Base-by-base conservation (phyloP, 164 flowering plant genomes). In the Sedum album region DNA sequence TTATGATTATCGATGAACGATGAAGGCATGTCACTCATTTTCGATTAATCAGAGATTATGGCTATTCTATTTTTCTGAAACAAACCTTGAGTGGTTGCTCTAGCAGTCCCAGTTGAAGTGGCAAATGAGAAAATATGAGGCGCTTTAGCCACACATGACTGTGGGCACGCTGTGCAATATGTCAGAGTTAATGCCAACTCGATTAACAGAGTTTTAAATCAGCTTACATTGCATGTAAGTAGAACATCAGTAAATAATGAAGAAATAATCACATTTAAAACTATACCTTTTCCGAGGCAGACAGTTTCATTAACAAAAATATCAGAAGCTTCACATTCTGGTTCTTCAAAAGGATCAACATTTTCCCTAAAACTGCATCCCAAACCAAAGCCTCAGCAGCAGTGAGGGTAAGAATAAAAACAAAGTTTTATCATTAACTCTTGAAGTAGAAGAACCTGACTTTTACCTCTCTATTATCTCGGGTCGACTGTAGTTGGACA, bases 251-350 rank as follows among this genome's bases (percentile, higher is more conserved):
- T 2, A 35, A 35, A 6, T 18, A 5, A 62, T 31, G n/a, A 62
- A 1, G 15, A 23, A 31, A 33, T 35, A 28, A 53, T 53, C 60
- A 53, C 26, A 53, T 7, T 1, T 53, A 6, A 21, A 53, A 2
- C 60, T 21, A 21, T 23, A 94, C 98, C 94, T 89, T 80, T 82
- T 42, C 98, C 98, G 75, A 80, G 73, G 76, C 99, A 94, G 57
- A 82, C 76, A 79, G 80, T 74, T 78, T 86, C 90, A 74, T 94
- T 90, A 66, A 94, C 86, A 65, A 94, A 94, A 39, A 94, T 10
- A 80, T 94, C 90, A 71, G 77, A 70, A 42, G 99, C 99, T 74
- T 90, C 97, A 72, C 92, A 90, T 76, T 94, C 97, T 41, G 99
- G 99, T 31, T 82, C 75, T 20, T 94, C 99, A 77, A 94, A 94